Percentiles rank a stretch among this genome's conserved stretches.
Conservation (phyloP, 768 basidiomycete species). For the Tulasnella sp. region DNA sequence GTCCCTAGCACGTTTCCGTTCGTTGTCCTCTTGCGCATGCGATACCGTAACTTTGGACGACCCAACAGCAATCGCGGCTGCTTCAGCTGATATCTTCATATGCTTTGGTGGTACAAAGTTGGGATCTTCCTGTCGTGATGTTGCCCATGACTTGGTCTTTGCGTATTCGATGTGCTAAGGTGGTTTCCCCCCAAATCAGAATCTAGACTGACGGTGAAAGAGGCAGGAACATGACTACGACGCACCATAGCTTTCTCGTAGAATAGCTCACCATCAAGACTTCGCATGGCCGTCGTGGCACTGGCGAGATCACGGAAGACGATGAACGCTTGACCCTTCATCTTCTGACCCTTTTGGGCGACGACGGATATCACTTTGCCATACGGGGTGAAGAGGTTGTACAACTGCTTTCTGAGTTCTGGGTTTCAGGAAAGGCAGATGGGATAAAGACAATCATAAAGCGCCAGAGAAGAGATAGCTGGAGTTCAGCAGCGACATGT, state of each 20-base stretch:
- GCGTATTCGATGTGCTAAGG: slow-evolving; percentile 84
- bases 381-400: slow-evolving; percentile 85
- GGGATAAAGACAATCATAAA: neutral
- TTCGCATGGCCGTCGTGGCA: slow-evolving; percentile 87
- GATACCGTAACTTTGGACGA: slow-evolving; percentile 33
- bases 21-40: slow-evolving; percentile 42
- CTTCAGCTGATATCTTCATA: slow-evolving; percentile 6
- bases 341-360: slow-evolving; percentile 74
- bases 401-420: slow-evolving; percentile 76
- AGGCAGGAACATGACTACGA: slow-evolving; percentile 26
- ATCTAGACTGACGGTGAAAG: slow-evolving; percentile 16
- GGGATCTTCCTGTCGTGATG: slow-evolving; percentile 67
- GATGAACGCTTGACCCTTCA: slow-evolving; percentile 92
- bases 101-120: slow-evolving; percentile 61
- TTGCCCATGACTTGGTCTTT: slow-evolving; percentile 81
- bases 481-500: slow-evolving; percentile 19
- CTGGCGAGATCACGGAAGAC: slow-evolving; percentile 87
- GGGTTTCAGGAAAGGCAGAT: neutral
- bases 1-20: slow-evolving; percentile 52
- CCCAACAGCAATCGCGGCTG: slow-evolving; percentile 34
- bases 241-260: slow-evolving; percentile 88
- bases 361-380: slow-evolving; percentile 91
- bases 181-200: neutral
- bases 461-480: neutral
- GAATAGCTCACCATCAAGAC: slow-evolving; percentile 85